These are phyloP conservation scores for Xylaria polymorpha DNA, from an alignment of 2,329 filamentous ascomycete genomes.

Conservation along the genomic window DNA sequence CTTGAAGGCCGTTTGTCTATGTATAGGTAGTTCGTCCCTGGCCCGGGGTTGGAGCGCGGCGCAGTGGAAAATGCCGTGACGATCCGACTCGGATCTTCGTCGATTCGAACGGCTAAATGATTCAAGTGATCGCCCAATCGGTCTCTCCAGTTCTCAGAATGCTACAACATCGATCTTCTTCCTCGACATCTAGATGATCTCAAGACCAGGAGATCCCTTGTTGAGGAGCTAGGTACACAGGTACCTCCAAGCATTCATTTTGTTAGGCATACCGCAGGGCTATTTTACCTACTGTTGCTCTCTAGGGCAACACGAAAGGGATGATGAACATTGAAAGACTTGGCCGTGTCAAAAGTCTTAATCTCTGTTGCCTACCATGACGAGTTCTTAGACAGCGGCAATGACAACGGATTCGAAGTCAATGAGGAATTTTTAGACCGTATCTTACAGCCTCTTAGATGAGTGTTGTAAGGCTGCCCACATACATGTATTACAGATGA, in stretches of 20 bases:
- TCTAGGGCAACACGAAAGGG: not conserved
- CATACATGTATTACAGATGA: not conserved
- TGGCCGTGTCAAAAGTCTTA: not conserved
- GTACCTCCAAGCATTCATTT: not conserved
- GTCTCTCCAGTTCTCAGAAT: conserved; percentile 4
- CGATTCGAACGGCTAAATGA: conserved; percentile 43
- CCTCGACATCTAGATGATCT: not conserved
- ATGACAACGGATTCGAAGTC: not conserved
- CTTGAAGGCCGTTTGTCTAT: not conserved
- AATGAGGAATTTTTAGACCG: too few relatives aligned
- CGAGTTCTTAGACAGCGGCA: not conserved
- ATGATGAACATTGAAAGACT: not conserved
- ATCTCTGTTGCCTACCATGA: not conserved
- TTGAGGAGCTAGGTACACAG: not conserved
- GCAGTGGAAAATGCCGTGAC: conserved; percentile 31
- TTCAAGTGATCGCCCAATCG: conserved; percentile 21
- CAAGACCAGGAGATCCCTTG: not conserved
- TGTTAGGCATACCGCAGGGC: not conserved
- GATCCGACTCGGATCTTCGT: conserved; percentile 41
- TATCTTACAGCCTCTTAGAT: not conserved
- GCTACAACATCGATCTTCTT: not conserved
- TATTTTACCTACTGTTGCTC: not conserved
- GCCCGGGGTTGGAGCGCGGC: conserved; percentile 17
- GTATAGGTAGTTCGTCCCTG: conserved; percentile 19
- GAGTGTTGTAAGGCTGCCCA: not conserved